Evolutionary conservation across 345 rosid species (phyloP).

Genomic region (Salix suchowensis): DNA sequence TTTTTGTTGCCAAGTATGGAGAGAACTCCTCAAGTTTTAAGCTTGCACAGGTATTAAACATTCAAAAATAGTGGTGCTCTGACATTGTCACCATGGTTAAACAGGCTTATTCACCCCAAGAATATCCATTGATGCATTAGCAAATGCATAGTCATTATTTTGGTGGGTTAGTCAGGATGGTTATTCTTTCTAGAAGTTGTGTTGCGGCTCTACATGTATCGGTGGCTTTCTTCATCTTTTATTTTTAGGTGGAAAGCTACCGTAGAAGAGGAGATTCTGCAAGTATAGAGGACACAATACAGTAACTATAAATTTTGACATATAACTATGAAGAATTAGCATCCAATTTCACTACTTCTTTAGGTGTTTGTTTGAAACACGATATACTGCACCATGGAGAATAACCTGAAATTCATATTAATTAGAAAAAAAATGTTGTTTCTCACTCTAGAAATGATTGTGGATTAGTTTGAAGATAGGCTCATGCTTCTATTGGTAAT

Average conservation of each 20-base stretch:
- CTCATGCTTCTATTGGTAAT: neutral
- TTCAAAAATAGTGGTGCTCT: neutral
- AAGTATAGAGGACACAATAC: neutral
- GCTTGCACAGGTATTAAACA: slow-evolving; percentile 80
- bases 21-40: slow-evolving; percentile 85
- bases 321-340: neutral
- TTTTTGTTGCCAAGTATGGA: slow-evolving; percentile 84
- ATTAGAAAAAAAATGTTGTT: neutral
- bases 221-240: neutral
- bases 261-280: neutral
- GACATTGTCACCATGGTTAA: neutral
- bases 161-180: neutral
- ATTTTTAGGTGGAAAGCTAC: neutral
- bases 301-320: too few species aligned
- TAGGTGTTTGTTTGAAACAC: neutral
- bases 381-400: neutral
- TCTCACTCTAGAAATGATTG: neutral
- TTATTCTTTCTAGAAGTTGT: neutral
- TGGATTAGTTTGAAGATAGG: neutral
- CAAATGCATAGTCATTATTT: neutral
- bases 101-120: neutral
- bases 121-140: neutral
- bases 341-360: neutral
- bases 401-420: neutral
- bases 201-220: neutral